Base-by-base conservation (phyloP, 352 stramenopile genomes). In the Phytophthora constricta region DNA sequence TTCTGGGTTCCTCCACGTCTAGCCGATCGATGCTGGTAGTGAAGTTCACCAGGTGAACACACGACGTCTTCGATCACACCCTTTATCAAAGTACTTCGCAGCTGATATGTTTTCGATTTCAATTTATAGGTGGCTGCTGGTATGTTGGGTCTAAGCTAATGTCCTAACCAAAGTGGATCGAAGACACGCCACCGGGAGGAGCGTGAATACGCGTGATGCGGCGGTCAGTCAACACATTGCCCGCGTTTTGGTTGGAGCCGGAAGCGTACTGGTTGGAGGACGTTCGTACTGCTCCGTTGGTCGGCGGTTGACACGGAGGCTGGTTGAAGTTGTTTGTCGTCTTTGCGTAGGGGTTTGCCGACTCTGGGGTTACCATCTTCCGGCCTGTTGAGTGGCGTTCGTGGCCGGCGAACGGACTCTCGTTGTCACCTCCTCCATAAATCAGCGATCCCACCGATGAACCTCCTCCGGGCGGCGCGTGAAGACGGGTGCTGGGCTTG, bases 141-240 rank as follows among this genome's bases (percentile, higher is more conserved):
- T 22, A 43, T 46, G 25, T 45, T 23, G 41, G 23, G 43, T 51
- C 41, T 26, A 41, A 53, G 23, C 43, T 64, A 65, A 33, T 16
- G 25, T 68, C 37, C 59, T 70, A 94, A 51, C 87, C 86, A 47
- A 96, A 87, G 20, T 59, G 76, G 80, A 97, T 92, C 20, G 87
- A 90, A 16, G 86, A 95, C 22, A 77, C 86, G 11, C 92, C 90
- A 20, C 92, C 90, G 13, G 90, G 92, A 33, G 92, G 89, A 5
- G 91, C 92, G 65, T 97, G 89, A 62, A 97, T 93, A 51, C 90
- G 79, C 25, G 90, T 97, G 64, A 93, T 97, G 60, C 87, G 90
- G 41, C 91, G 79, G 43, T 96, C 91, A 20, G 91, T 98, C 58
- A 97, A 72, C 70, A 97, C 89, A 58, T 97, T 98, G 39, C 92